Percentiles rank a stretch among this genome's conserved stretches.
phyloP scores from a whole-genome alignment of 352 stramenopile species.

The Phytophthora fragariaefolia region DNA sequence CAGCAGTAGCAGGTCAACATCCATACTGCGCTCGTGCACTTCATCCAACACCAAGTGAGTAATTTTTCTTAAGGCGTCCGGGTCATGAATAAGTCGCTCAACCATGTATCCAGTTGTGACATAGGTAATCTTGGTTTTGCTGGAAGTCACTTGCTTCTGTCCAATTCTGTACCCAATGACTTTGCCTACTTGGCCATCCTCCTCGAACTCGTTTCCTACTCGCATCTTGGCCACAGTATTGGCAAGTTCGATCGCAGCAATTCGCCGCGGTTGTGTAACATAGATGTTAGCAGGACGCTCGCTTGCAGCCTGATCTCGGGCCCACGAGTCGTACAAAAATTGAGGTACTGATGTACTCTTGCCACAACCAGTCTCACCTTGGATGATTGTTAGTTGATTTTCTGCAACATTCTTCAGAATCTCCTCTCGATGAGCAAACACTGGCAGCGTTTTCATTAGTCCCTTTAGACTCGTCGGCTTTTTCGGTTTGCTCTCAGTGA shows the following conservation, averaged over 20 bases:
- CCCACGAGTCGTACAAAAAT: slow-evolving; percentile 90
- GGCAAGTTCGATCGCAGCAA: slow-evolving; percentile 90
- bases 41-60: slow-evolving; percentile 98
- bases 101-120: slow-evolving; percentile 98
- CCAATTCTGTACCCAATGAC: slow-evolving; percentile 87
- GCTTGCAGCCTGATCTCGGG: slow-evolving; percentile 29
- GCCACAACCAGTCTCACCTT: slow-evolving; percentile 96
- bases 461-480: slow-evolving; percentile 45
- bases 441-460: slow-evolving; percentile 83
- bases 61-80: slow-evolving; percentile 83
- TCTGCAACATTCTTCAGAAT: slow-evolving; percentile 84
- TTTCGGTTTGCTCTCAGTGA: slow-evolving; percentile 13
- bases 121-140: slow-evolving; percentile 94
- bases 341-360: slow-evolving; percentile 96
- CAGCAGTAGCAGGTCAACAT: slow-evolving; percentile 96
- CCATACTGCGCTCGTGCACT: slow-evolving; percentile 95
- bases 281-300: slow-evolving; percentile 93
- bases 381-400: slow-evolving; percentile 93
- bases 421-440: slow-evolving; percentile 87
- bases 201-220: slow-evolving; percentile 70
- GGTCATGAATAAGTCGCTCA: slow-evolving; percentile 93
- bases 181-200: slow-evolving; percentile 67
- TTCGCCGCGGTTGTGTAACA: slow-evolving; percentile 94
- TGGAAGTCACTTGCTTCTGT: slow-evolving; percentile 91
- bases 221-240: slow-evolving; percentile 95